Conservation (phyloP, 306 rosid genomes). For the Betula pendula region DNA sequence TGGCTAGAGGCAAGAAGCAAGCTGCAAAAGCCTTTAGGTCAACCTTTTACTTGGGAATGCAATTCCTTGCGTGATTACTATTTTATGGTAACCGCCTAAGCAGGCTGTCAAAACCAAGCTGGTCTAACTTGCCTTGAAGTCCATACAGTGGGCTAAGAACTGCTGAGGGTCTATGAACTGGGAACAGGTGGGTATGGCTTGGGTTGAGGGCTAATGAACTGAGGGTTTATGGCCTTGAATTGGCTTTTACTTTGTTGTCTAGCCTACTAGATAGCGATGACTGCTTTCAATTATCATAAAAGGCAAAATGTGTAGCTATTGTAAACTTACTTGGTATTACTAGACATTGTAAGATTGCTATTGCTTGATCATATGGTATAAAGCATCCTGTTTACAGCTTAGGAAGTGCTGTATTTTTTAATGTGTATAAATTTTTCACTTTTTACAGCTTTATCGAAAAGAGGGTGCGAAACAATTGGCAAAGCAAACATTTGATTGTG, state of each 20-base stretch:
- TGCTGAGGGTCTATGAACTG: not conserved
- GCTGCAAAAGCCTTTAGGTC: not conserved
- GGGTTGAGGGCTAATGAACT: not conserved
- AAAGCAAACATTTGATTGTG: slow-evolving; percentile 77
- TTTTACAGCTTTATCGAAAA: slow-evolving; percentile 67
- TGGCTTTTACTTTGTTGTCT: not conserved
- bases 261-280: not conserved
- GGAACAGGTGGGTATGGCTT: not conserved
- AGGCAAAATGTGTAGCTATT: not conserved
- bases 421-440: slow-evolving; percentile 9
- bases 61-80: not conserved
- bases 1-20: not conserved
- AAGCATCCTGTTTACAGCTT: not conserved
- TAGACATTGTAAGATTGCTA: not conserved
- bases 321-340: not conserved
- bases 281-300: not conserved
- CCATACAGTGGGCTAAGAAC: not conserved
- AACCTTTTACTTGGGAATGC: not conserved
- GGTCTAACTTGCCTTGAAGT: not conserved
- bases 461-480: slow-evolving; percentile 68
- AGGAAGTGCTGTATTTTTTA: slow-evolving; percentile 3
- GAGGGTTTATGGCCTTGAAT: not conserved
- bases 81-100: not conserved
- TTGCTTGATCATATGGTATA: slow-evolving; percentile 3
- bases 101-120: not conserved